These are phyloP conservation scores for Scorias spongiosa DNA, from an alignment of 2,329 filamentous ascomycete genomes.

Conservation along the genomic window DNA sequence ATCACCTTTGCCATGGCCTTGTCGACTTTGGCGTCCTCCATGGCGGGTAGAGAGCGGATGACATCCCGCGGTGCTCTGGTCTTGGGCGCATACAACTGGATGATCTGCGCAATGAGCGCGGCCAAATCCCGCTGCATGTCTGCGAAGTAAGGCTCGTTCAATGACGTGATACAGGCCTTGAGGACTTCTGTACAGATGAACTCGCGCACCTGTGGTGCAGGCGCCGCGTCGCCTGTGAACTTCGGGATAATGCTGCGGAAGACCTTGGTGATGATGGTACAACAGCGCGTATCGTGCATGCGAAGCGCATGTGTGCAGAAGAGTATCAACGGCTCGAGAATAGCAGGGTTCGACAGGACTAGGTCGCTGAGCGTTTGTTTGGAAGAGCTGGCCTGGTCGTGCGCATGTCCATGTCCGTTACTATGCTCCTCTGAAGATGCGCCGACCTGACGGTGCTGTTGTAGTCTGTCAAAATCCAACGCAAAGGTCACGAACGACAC, in stretches of 20 bases:
- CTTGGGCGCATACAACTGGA: constrained; percentile 56
- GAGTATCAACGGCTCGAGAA: constrained; percentile 76
- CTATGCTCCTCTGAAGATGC: constrained; percentile 1
- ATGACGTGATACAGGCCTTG: constrained; percentile 73
- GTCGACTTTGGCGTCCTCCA: constrained; percentile 52
- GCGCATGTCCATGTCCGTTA: constrained; percentile 3
- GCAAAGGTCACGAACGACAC: constrained; percentile 85
- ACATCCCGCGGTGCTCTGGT: constrained; percentile 59
- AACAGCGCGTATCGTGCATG: constrained; percentile 80
- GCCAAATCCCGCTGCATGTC: constrained; percentile 90
- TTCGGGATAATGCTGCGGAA: constrained; percentile 73
- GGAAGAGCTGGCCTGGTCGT: neutral
- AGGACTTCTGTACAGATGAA: constrained; percentile 83
- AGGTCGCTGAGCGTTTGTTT: constrained; percentile 60
- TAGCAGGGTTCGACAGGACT: constrained; percentile 58
- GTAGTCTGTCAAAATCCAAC: constrained; percentile 53
- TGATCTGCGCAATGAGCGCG: constrained; percentile 69
- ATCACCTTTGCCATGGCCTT: constrained; percentile 29
- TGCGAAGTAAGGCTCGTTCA: constrained; percentile 93
- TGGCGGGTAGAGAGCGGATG: constrained; percentile 64
- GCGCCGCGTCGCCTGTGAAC: constrained; percentile 38
- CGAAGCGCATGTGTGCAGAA: constrained; percentile 85
- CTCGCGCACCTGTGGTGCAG: constrained; percentile 57
- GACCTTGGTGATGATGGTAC: constrained; percentile 70
- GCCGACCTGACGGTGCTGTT: constrained; percentile 9